Percentiles rank a stretch among this genome's conserved stretches.
phyloP scores from a whole-genome alignment of 345 rosid genomes.

The Dimocarpus longan region DNA sequence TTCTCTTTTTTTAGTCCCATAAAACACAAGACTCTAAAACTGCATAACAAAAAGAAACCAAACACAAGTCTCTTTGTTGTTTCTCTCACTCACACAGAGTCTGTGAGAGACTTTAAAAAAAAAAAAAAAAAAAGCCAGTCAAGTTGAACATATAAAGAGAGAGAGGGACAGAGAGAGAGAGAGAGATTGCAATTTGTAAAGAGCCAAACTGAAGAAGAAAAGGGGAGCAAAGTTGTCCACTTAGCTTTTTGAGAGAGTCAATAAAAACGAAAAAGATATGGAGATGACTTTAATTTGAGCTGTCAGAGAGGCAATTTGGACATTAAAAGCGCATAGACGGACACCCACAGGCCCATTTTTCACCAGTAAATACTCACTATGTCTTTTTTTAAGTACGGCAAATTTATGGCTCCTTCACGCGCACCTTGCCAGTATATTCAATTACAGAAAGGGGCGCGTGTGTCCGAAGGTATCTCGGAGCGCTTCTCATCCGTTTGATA shows the following conservation, averaged over 20 bases:
- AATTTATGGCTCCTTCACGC: background rate
- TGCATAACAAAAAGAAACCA: background rate
- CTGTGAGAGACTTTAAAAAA: background rate
- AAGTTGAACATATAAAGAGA: background rate
- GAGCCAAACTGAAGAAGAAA: background rate
- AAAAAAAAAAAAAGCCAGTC: background rate
- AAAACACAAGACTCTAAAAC: background rate
- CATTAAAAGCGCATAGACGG: background rate
- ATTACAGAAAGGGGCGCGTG: too few species aligned
- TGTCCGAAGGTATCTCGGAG: too few species aligned
- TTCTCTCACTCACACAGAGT: background rate
- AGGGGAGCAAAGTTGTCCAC: slow-evolving; percentile 19
- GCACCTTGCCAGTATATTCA: too few species aligned
- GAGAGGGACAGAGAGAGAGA: background rate
- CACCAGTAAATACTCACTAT: background rate
- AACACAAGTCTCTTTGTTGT: background rate
- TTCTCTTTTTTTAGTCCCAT: background rate
- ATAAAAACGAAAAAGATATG: slow-evolving; percentile 15
- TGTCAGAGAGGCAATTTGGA: slow-evolving; percentile 52
- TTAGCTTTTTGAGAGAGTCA: slow-evolving; percentile 9
- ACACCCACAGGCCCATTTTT: background rate
- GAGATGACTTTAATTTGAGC: slow-evolving; percentile 66
- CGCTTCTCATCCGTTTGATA: too few species aligned
- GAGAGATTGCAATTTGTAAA: too few species aligned
- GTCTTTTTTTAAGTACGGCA: background rate